Evolutionary conservation across 1,284 basidiomycete species (phyloP), one percentile per base, ranked within the genome.

Genomic region (Pseudozyma hubeiensis): DNA sequence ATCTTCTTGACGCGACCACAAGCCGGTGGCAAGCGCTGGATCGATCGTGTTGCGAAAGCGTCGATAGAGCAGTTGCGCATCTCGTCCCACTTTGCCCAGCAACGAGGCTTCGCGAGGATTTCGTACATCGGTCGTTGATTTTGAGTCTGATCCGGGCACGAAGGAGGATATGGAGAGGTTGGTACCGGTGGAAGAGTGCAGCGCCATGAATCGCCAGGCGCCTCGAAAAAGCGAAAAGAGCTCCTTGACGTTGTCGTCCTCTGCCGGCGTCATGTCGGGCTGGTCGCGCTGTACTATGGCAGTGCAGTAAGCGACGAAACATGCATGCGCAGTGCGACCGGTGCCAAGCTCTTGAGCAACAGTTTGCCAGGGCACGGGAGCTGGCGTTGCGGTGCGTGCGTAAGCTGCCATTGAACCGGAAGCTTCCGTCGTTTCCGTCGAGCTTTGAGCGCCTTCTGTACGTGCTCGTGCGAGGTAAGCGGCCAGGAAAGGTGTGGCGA

Each of bases 221-320:
- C 66, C 66, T 4, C 67, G 54, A 33, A 75, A 70, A 40, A 75
- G 55, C 10, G 47, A 58, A 53, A 69, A 75, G 49, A 70, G 67
- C 31, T 55, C 31, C 9, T 54, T 50, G 43, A 60, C 52, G 24
- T 61, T 44, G 3, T 57, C 66, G 37, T 75, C 72, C 31, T 75
- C 72, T 8, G 24, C 39, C 0, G 55, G 24, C 11, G 56, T 61
- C 31, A 58, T 33, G 8, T 73, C 64, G 4, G 63, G 66, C 46
- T 70, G 66, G 30, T 75, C 60, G 33, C 44, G 56, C 8, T 46
- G 37, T 1, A 69, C 66, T 7, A 67, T 39, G 4, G 53, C 59
- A 19, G n/a, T 60, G 45, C 62, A 57, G 43, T 43, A 74, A 0
- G 61, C 59, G n/a, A 54, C 47, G 29, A 66, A 75, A 53, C 66